phyloP scores from a whole-genome alignment of 2,329 filamentous ascomycete genomes.

The Epicoccum nigrum region DNA sequence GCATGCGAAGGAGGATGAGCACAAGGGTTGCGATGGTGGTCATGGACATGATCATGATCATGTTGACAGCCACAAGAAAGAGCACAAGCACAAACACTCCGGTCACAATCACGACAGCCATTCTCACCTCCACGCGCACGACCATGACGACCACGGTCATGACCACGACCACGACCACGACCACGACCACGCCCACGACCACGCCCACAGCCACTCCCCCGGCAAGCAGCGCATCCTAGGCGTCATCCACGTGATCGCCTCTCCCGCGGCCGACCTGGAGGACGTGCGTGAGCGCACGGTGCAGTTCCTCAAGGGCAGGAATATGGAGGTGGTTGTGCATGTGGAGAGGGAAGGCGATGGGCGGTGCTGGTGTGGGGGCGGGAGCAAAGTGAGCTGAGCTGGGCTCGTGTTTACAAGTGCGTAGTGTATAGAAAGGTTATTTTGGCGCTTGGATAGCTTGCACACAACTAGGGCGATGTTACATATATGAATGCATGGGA shows the following conservation, averaged over 20 bases:
- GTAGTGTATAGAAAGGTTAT: too few species aligned
- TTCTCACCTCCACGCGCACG: conserved; percentile 37
- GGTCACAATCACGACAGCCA: conserved; percentile 21
- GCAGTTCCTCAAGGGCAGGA: conserved; percentile 71
- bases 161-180: conserved; percentile 36
- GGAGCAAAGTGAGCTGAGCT: conserved; percentile 36
- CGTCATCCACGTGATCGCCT: conserved; percentile 84
- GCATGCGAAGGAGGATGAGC: conserved; percentile 50
- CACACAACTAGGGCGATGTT: too few species aligned
- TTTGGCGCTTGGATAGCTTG: too few species aligned
- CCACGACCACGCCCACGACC: conserved; percentile 24
- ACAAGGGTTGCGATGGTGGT: conserved; percentile 29
- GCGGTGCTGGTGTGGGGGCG: conserved; percentile 66
- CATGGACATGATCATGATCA: conserved; percentile 39
- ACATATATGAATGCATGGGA: too few species aligned
- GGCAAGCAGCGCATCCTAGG: conserved; percentile 67
- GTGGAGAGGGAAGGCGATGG: conserved; percentile 83
- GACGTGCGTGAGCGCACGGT: conserved; percentile 82
- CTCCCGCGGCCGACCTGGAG: conserved; percentile 73
- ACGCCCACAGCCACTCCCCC: conserved; percentile 42
- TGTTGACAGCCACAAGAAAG: conserved; percentile 48
- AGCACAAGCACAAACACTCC: conserved; percentile 39
- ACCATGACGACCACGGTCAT: conserved; percentile 45
- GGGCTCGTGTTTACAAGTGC: neutral
- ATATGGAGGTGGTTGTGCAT: conserved; percentile 84